phyloP scores from a whole-genome alignment of 2,329 filamentous ascomycete genomes.

The Xylaria sp. region DNA sequence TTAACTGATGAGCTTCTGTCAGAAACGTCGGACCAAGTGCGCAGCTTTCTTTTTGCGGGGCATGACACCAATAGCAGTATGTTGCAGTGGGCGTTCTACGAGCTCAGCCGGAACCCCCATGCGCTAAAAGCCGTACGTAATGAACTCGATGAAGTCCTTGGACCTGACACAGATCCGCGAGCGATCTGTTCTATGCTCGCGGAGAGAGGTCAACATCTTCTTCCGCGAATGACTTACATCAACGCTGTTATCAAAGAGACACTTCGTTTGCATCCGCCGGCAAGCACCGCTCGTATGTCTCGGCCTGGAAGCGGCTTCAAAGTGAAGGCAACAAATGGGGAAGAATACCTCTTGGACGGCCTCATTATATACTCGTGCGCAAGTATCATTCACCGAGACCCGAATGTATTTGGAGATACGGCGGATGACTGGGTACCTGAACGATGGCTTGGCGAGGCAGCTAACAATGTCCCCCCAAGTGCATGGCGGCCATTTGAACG shows the following conservation, averaged over 20 bases:
- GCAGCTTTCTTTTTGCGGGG: constrained; percentile 39
- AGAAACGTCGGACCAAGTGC: constrained; percentile 36
- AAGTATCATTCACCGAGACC: constrained; percentile 40
- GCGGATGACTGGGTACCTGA: constrained; percentile 45
- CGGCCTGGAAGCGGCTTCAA: constrained; percentile 31
- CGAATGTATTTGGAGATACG: constrained; percentile 37
- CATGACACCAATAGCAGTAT: constrained; percentile 37
- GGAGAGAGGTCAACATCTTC: background rate
- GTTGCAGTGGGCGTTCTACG: constrained; percentile 36
- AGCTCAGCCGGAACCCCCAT: constrained; percentile 33
- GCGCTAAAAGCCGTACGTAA: constrained; percentile 31
- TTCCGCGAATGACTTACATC: constrained; percentile 28
- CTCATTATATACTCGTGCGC: constrained; percentile 30
- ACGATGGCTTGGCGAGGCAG: constrained; percentile 39
- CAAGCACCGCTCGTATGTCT: constrained; percentile 29
- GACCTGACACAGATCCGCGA: background rate
- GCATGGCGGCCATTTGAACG: constrained; percentile 53
- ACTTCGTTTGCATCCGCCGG: constrained; percentile 35
- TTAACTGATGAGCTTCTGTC: constrained; percentile 31
- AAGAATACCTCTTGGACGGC: constrained; percentile 34
- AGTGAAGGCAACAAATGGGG: constrained; percentile 25
- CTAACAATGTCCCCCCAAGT: constrained; percentile 15
- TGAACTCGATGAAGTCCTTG: constrained; percentile 35
- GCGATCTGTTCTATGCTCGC: background rate
- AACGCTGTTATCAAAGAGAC: constrained; percentile 38